Evolutionary conservation across 2,329 filamentous ascomycete species (phyloP).

Genomic region (Leptographium radiaticola): DNA sequence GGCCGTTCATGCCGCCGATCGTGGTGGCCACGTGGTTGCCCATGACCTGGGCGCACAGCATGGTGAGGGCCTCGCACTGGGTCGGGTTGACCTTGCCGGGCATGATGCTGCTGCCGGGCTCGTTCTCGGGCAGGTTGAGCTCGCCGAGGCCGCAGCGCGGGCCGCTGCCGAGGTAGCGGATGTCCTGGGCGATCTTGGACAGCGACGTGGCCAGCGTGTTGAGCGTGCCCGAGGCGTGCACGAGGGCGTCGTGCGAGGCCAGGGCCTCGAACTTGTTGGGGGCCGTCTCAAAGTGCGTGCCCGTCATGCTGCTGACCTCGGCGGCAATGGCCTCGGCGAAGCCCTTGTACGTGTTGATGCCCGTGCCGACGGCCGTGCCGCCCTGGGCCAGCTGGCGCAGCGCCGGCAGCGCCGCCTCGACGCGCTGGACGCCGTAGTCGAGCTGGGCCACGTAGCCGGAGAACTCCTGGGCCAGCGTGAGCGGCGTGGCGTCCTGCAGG

Average conservation of each 20-base stretch:
- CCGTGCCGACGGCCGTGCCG: slow-evolving; percentile 91
- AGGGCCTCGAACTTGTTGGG: slow-evolving; percentile 99
- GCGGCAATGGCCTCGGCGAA: slow-evolving; percentile 88
- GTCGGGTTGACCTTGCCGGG: slow-evolving; percentile 99
- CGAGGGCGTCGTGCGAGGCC: slow-evolving; percentile 88
- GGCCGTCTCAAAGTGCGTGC: slow-evolving; percentile 85
- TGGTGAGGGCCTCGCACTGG: slow-evolving; percentile 93
- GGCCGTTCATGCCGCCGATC: slow-evolving; percentile 90
- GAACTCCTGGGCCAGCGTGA: slow-evolving; percentile 95
- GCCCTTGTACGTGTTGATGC: slow-evolving; percentile 92
- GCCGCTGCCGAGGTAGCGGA: slow-evolving; percentile 91
- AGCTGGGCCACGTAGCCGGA: slow-evolving; percentile 94
- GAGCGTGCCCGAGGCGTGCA: slow-evolving; percentile 84
- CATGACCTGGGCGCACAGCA: slow-evolving; percentile 96
- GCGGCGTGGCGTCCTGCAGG: slow-evolving; percentile 89
- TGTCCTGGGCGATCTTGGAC: slow-evolving; percentile 97
- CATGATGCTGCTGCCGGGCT: slow-evolving; percentile 97
- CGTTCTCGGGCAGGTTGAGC: slow-evolving; percentile 88
- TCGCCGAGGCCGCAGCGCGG: slow-evolving; percentile 93
- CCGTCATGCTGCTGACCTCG: slow-evolving; percentile 86
- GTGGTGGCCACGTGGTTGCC: slow-evolving; percentile 91
- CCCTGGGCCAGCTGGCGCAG: slow-evolving; percentile 83
- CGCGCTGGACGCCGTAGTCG: slow-evolving; percentile 76
- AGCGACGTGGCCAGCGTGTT: slow-evolving; percentile 87
- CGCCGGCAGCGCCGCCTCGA: slow-evolving; percentile 71